These are phyloP conservation scores for Plasmodium vivax DNA, from an alignment of 169 alveolate genomes.

Conservation along the genomic window DNA sequence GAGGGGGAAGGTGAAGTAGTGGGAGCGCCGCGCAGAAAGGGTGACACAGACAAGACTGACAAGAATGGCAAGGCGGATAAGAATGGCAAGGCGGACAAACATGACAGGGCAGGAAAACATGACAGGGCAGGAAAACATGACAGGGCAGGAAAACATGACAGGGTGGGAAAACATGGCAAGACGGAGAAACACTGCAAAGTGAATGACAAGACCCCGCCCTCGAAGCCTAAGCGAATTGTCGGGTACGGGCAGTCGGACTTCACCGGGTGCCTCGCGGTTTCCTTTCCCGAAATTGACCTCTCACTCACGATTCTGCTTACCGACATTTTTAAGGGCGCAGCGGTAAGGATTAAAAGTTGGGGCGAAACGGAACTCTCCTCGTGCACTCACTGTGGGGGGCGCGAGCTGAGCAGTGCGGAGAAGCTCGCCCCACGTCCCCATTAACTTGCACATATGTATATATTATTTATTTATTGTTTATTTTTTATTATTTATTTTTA, in stretches of 20 bases:
- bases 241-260: conserved; percentile 80
- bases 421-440: neutral
- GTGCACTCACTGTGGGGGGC: neutral
- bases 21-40: neutral
- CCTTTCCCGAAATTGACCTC: conserved; percentile 79
- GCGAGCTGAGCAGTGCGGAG: neutral
- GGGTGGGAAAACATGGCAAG: neutral
- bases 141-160: neutral
- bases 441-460: neutral
- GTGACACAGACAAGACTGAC: neutral
- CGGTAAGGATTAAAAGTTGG: neutral
- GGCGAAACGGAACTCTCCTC: neutral
- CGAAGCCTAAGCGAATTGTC: conserved; percentile 18
- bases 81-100: neutral
- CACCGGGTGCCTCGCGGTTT: conserved; percentile 76
- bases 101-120: neutral
- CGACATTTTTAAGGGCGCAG: conserved; percentile 77
- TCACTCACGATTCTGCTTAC: conserved; percentile 76
- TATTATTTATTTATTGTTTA: neutral
- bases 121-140: neutral
- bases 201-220: neutral
- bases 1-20: neutral
- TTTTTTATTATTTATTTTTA: neutral
- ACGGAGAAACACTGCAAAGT: neutral
- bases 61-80: neutral